These are phyloP conservation scores for Aureobasidium melanogenum DNA, from an alignment of 2,329 filamentous ascomycete species.

Conservation along the genomic window DNA sequence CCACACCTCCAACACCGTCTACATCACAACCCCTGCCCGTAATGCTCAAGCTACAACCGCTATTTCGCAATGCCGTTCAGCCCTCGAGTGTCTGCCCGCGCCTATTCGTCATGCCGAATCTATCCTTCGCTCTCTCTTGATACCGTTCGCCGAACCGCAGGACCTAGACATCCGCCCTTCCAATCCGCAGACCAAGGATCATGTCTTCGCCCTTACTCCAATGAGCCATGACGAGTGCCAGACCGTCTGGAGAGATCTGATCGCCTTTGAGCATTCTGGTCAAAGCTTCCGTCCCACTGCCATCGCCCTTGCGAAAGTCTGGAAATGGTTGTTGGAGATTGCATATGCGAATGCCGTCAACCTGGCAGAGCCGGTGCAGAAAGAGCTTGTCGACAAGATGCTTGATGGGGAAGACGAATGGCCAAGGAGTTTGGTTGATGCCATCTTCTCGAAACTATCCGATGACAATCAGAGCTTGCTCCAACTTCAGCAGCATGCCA, in stretches of 20 bases:
- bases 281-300: slow-evolving; percentile 28
- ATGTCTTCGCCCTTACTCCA: slow-evolving; percentile 40
- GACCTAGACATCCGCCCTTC: slow-evolving; percentile 2
- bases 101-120: slow-evolving; percentile 27
- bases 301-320: slow-evolving; percentile 38
- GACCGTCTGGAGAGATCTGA: slow-evolving; percentile 40
- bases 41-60: slow-evolving; percentile 22
- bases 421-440: slow-evolving; percentile 24
- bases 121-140: slow-evolving; percentile 30
- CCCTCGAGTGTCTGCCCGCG: slow-evolving; percentile 32
- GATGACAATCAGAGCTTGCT: not conserved
- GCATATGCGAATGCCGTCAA: slow-evolving; percentile 34
- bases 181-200: slow-evolving; percentile 15
- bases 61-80: slow-evolving; percentile 36
- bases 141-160: slow-evolving; percentile 26
- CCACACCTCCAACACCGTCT: slow-evolving; percentile 56
- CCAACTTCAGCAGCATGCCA: not conserved
- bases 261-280: slow-evolving; percentile 42
- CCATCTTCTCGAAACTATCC: slow-evolving; percentile 24
- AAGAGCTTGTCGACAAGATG: slow-evolving; percentile 26
- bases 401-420: slow-evolving; percentile 32
- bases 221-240: slow-evolving; percentile 45
- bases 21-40: slow-evolving; percentile 37
- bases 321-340: slow-evolving; percentile 36
- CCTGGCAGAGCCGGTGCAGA: slow-evolving; percentile 20